These are phyloP conservation scores for Sanguinoderma infundibulare DNA, from an alignment of 1,284 basidiomycete genomes.

Conservation along the genomic window DNA sequence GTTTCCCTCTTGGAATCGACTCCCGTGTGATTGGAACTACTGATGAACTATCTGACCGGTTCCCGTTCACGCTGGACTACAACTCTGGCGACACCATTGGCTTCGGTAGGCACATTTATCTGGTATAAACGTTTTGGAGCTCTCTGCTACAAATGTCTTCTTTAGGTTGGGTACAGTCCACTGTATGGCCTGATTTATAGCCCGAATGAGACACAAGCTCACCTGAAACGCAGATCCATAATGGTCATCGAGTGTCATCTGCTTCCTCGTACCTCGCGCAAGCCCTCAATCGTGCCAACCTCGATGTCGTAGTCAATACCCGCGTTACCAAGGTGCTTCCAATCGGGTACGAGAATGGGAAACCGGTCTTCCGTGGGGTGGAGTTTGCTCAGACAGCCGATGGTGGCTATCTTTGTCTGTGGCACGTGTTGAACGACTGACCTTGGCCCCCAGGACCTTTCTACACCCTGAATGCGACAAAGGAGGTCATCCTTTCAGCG, in stretches of 20 bases:
- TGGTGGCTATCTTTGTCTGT: constrained; percentile 15
- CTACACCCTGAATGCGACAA: constrained; percentile 23
- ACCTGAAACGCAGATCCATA: not conserved
- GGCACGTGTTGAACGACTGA: not conserved
- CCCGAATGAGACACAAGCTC: not conserved
- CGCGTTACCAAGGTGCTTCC: constrained; percentile 42
- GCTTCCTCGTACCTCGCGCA: constrained; percentile 35
- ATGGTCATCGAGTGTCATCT: constrained; percentile 35
- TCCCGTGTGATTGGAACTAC: constrained; percentile 37
- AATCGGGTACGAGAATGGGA: constrained; percentile 19
- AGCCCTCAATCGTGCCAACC: constrained; percentile 37
- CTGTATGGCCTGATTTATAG: not conserved
- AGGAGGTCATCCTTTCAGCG: constrained; percentile 33
- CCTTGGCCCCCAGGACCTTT: constrained; percentile 2
- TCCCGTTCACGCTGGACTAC: constrained; percentile 43
- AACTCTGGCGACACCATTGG: constrained; percentile 41
- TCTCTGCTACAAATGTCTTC: not conserved
- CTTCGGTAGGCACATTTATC: constrained; percentile 30
- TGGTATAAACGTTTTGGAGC: not conserved
- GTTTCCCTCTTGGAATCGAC: constrained; percentile 36
- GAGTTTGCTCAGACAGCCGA: constrained; percentile 32
- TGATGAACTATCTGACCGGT: constrained; percentile 33
- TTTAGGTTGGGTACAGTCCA: constrained; percentile 35
- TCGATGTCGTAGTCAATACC: constrained; percentile 44
- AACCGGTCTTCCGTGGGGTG: constrained; percentile 36